These are phyloP conservation scores for Phialophora chinensis DNA, from an alignment of 2,329 filamentous ascomycete species.

Conservation along the genomic window DNA sequence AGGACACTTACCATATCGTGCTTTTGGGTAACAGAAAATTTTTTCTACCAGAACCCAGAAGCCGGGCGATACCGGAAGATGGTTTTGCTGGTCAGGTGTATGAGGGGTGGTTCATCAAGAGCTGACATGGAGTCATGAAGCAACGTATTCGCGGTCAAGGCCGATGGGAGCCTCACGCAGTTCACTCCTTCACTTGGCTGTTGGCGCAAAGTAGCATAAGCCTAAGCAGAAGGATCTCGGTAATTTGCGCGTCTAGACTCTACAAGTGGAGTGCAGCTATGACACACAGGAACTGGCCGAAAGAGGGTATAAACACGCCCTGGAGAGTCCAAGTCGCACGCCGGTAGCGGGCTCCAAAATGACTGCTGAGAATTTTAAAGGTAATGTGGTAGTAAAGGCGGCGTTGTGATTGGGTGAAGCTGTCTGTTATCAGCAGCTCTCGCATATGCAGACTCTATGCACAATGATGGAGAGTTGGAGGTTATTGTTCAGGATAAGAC, in stretches of 20 bases:
- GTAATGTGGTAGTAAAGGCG: slow-evolving; percentile 33
- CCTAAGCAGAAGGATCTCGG: slow-evolving; percentile 14
- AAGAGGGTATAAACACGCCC: neutral
- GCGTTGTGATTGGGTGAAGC: slow-evolving; percentile 25
- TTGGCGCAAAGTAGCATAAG: slow-evolving; percentile 5
- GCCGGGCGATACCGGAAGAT: slow-evolving; percentile 26
- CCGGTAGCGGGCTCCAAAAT: slow-evolving; percentile 31
- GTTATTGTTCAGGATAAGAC: slow-evolving; percentile 16
- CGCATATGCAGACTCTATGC: slow-evolving; percentile 20
- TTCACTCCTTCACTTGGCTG: slow-evolving; percentile 21
- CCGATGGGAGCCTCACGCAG: slow-evolving; percentile 18
- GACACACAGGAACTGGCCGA: slow-evolving; percentile 31
- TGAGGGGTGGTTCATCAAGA: neutral
- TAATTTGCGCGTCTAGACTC: slow-evolving; percentile 27
- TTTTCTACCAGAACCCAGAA: slow-evolving; percentile 2
- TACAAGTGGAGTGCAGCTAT: slow-evolving; percentile 33
- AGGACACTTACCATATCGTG: neutral
- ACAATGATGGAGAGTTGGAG: slow-evolving; percentile 27
- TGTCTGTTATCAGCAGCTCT: slow-evolving; percentile 34
- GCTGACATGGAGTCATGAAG: slow-evolving; percentile 3
- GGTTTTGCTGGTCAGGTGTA: slow-evolving; percentile 17
- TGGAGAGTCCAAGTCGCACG: slow-evolving; percentile 7
- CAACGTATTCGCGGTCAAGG: slow-evolving; percentile 15
- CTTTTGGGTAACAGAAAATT: slow-evolving; percentile 2
- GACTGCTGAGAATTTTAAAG: slow-evolving; percentile 29